phyloP scores from a whole-genome alignment of 306 rosid genomes.

The Trifolium pratense region DNA sequence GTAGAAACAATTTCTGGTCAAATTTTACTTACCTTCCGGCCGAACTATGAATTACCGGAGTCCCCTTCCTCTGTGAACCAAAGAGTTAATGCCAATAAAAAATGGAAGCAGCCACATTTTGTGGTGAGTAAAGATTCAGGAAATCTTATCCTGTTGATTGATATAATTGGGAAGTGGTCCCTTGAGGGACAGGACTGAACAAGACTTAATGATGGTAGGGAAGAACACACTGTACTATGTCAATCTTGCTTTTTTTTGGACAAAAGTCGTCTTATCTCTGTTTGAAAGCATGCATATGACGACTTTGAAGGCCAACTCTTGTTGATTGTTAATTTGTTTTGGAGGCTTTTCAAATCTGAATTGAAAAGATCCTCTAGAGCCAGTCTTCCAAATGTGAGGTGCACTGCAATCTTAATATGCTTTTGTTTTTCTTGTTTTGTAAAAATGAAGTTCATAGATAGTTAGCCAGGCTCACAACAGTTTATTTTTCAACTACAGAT shows the following conservation, averaged over 20 bases:
- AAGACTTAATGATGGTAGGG: neutral
- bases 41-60: no score
- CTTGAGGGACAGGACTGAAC: neutral
- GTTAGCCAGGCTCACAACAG: no score
- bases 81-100: no score
- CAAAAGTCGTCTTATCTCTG: neutral
- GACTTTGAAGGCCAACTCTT: neutral
- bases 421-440: no score
- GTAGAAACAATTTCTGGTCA: no score
- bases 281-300: neutral
- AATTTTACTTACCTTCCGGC: no score
- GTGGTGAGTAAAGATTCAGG: neutral
- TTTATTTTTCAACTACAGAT: no score
- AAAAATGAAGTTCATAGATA: no score
- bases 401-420: neutral
- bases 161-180: neutral
- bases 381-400: neutral
- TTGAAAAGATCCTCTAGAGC: neutral
- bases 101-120: no score
- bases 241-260: no score
- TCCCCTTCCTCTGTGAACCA: no score
- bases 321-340: neutral
- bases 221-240: no score
- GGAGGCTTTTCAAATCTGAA: neutral
- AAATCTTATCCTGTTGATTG: neutral